Percentiles rank a stretch among this genome's conserved stretches.
These are phyloP conservation scores for Rhodotorula sp. DNA, from an alignment of 1,284 basidiomycete genomes.

Conservation along the genomic window DNA sequence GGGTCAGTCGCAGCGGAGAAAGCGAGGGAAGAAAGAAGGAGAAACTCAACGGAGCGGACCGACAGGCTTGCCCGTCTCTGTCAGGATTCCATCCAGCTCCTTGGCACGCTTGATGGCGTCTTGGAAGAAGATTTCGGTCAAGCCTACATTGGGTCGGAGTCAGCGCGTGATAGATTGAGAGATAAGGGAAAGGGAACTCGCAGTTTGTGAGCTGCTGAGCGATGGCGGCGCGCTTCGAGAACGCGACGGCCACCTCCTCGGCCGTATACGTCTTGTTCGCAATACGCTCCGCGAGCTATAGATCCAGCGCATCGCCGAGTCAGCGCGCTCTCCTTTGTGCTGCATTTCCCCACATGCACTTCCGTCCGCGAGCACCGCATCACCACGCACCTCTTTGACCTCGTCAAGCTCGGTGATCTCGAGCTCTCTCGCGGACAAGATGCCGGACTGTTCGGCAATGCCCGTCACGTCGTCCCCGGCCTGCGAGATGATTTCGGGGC, in stretches of 20 bases:
- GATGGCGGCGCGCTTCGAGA: slow-evolving; percentile 47
- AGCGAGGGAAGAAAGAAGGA: background rate
- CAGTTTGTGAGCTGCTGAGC: slow-evolving; percentile 47
- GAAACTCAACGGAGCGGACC: slow-evolving; percentile 51
- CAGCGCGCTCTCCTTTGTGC: background rate
- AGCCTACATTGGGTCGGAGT: slow-evolving; percentile 11
- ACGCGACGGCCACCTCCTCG: slow-evolving; percentile 46
- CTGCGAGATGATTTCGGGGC: background rate
- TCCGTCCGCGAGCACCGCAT: background rate
- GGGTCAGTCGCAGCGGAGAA: background rate
- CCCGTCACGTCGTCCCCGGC: slow-evolving; percentile 4
- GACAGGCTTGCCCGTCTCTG: slow-evolving; percentile 50
- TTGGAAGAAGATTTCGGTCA: slow-evolving; percentile 44
- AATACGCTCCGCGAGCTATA: slow-evolving; percentile 46
- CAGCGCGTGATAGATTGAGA: slow-evolving; percentile 22
- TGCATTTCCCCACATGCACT: background rate
- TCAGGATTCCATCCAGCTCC: slow-evolving; percentile 61
- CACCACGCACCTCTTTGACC: slow-evolving; percentile 7
- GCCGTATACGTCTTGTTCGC: slow-evolving; percentile 43
- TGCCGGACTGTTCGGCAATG: background rate
- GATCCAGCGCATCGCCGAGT: background rate
- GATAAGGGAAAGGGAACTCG: background rate
- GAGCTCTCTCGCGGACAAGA: slow-evolving; percentile 10
- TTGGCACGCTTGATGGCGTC: slow-evolving; percentile 61
- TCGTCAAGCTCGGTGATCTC: slow-evolving; percentile 36